Evolutionary conservation across 257 asterid genomes (phyloP), one percentile per base, ranked within the genome.

Genomic region (Leptodermis oblonga): DNA sequence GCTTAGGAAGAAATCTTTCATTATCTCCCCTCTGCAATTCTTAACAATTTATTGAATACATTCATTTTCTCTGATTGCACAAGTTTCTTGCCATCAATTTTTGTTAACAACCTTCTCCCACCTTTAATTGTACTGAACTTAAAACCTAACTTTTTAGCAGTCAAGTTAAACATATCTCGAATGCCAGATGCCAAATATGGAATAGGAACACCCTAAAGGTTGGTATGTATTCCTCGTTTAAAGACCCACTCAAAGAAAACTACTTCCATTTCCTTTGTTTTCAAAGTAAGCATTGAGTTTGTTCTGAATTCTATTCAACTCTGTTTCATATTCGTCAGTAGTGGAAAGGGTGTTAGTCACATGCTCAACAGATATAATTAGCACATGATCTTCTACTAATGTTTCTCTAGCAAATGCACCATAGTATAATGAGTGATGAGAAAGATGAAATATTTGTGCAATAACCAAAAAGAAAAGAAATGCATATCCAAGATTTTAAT

Each of bases 401-500:
- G 97, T 95, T 69, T 97, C 99, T 86, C 90, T 93, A 69, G 99
- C 90, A 73, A 93, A 86, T 65, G 97, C 95, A 72, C 92, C 87
- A 69, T 93, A 93, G 82, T 87, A 90, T 46, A 82, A n/a, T n/a
- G n/a, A n/a, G n/a, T n/a, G n/a, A n/a, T n/a, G n/a, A n/a, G n/a
- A n/a, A n/a, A n/a, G n/a, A n/a, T n/a, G n/a, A n/a, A n/a, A n/a
- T n/a, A n/a, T n/a, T n/a, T n/a, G n/a, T n/a, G n/a, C n/a, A n/a
- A n/a, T n/a, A n/a, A n/a, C n/a, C n/a, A n/a, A n/a, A n/a, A n/a
- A n/a, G n/a, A n/a, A n/a, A n/a, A n/a, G n/a, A n/a, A n/a, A n/a
- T n/a, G n/a, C n/a, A n/a, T n/a, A n/a, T n/a, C n/a, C n/a, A n/a
- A n/a, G n/a, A n/a, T n/a, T n/a, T n/a, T n/a, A n/a, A n/a, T n/a